These are phyloP conservation scores for Chaetomiaceae sp. DNA, from an alignment of 2,329 filamentous ascomycete genomes.

Conservation along the genomic window DNA sequence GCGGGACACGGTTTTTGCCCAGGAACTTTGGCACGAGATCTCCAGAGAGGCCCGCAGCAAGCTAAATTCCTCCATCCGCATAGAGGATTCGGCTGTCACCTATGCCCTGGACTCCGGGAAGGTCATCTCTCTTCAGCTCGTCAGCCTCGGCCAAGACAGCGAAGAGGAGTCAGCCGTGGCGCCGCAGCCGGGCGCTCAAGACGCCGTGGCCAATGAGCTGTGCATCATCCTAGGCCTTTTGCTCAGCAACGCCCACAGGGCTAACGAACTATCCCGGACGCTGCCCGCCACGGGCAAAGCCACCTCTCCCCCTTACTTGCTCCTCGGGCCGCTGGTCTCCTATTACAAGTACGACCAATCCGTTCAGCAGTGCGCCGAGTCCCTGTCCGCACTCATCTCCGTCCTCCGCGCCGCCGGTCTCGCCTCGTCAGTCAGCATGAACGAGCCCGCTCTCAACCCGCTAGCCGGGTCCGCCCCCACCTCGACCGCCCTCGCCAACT, in stretches of 20 bases:
- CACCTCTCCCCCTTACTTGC: slow-evolving; percentile 41
- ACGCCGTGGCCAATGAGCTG: slow-evolving; percentile 58
- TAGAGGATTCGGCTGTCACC: slow-evolving; percentile 53
- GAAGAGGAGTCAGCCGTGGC: slow-evolving; percentile 35
- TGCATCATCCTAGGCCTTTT: slow-evolving; percentile 68
- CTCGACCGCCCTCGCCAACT: slow-evolving; percentile 42
- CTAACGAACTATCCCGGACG: slow-evolving; percentile 65
- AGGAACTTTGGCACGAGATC: slow-evolving; percentile 89
- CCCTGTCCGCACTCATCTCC: slow-evolving; percentile 40
- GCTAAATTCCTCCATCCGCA: slow-evolving; percentile 63
- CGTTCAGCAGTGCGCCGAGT: slow-evolving; percentile 35
- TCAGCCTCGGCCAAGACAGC: slow-evolving; percentile 54
- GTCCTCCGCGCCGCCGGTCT: slow-evolving; percentile 45
- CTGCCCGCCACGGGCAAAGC: slow-evolving; percentile 42
- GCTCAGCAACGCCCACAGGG: slow-evolving; percentile 71
- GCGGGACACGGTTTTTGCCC: slow-evolving; percentile 72
- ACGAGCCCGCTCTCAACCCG: slow-evolving; percentile 32
- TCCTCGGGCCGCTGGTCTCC: slow-evolving; percentile 50
- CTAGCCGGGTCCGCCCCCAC: slow-evolving; percentile 27
- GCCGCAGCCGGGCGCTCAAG: slow-evolving; percentile 34
- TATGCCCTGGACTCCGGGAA: slow-evolving; percentile 49
- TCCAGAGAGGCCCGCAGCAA: slow-evolving; percentile 73
- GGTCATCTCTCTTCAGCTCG: slow-evolving; percentile 63
- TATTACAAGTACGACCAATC: slow-evolving; percentile 42
- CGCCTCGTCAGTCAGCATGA: slow-evolving; percentile 38